A percentile compares a stretch with the other conserved stretches of the same genome.
These are phyloP conservation scores for Secale cereale DNA, from an alignment of 176 grass and related monocot genomes.

Conservation along the genomic window DNA sequence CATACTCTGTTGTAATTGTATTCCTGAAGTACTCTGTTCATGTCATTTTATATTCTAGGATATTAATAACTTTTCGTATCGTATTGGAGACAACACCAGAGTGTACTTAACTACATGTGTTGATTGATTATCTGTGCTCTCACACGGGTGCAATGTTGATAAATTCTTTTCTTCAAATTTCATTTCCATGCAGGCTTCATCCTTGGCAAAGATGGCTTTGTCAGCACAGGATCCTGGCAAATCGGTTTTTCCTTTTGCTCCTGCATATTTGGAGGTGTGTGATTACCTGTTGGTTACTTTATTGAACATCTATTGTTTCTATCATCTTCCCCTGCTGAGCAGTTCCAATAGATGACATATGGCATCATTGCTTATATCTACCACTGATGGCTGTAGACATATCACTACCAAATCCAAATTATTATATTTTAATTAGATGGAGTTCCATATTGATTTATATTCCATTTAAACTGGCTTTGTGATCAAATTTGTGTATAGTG, in stretches of 20 bases:
- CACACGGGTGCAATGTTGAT: not conserved
- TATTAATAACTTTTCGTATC: not conserved
- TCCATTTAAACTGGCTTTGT: not conserved
- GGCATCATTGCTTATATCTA: conserved; percentile 6
- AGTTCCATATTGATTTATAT: not conserved
- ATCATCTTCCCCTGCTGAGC: not conserved
- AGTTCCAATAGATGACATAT: not conserved
- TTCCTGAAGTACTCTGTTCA: not conserved
- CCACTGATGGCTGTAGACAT: not conserved
- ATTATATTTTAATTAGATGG: not conserved
- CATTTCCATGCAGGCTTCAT: conserved; percentile 58
- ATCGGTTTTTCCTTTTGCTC: conserved; percentile 63
- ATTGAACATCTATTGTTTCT: not conserved
- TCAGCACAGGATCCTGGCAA: conserved; percentile 31
- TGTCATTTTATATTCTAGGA: not conserved
- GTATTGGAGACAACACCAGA: not conserved
- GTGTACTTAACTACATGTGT: not conserved
- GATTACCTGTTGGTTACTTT: conserved; percentile 9
- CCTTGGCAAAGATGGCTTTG: conserved; percentile 69
- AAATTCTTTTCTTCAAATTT: conserved; percentile 7
- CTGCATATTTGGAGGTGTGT: conserved; percentile 78
- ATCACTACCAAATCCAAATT: not conserved
- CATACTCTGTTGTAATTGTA: not conserved
- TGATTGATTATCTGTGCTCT: not conserved
- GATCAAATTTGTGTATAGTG: not conserved